Evolutionary conservation across 305 asterid species (phyloP).

Genomic region (Solanum aculeatissimum): DNA sequence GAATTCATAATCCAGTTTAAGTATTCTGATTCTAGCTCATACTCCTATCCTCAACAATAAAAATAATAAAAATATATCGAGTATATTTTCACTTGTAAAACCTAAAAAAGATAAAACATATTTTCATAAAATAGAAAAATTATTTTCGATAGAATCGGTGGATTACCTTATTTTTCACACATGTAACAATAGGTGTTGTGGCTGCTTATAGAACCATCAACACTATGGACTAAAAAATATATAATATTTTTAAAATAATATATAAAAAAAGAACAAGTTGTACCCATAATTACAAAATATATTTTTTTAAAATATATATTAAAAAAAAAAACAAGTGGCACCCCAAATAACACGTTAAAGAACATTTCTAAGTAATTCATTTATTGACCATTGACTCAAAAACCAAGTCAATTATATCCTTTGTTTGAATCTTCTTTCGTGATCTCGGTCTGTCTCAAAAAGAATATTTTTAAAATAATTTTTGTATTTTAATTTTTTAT

Average conservation of each 20-base stretch:
- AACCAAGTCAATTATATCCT: background rate
- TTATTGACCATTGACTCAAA: background rate
- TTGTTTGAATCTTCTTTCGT: background rate
- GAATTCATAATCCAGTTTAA: too few relatives aligned
- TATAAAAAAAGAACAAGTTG: background rate
- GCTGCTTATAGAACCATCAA: background rate
- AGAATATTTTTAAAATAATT: rapidly evolving
- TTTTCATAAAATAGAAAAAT: too few relatives aligned
- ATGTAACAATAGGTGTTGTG: background rate
- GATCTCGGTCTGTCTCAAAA: background rate
- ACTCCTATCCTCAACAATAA: background rate
- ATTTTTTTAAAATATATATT: background rate
- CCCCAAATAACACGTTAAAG: background rate
- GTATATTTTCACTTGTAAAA: too few relatives aligned
- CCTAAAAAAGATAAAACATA: too few relatives aligned
- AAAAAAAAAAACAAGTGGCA: background rate
- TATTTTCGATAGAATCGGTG: too few relatives aligned
- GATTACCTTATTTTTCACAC: background rate
- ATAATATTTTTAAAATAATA: background rate
- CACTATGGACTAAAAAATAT: background rate
- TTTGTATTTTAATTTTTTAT: background rate
- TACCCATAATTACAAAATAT: background rate
- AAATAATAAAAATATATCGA: background rate
- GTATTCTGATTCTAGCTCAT: background rate
- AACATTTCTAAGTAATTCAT: background rate